Conservation (phyloP, 495 filamentous ascomycete genomes). For the Pseudomonodictys pantanalensis region DNA sequence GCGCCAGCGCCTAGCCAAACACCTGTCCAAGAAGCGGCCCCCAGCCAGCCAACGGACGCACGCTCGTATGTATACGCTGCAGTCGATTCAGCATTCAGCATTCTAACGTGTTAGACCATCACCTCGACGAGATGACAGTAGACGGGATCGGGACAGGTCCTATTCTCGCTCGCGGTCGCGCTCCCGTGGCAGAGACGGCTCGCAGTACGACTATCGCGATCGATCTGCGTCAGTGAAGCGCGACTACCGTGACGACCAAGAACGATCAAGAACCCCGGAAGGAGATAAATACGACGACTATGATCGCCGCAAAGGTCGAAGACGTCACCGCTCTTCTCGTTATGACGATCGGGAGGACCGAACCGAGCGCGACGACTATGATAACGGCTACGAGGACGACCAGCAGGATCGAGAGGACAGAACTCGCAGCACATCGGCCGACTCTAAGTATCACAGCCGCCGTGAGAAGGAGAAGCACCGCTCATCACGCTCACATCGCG, state of each 20-base stretch:
- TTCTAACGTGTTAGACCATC: background rate
- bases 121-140: conserved; percentile 23
- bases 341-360: conserved; percentile 48
- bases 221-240: conserved; percentile 47
- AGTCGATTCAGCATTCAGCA: background rate
- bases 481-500: conserved; percentile 45
- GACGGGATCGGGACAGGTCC: conserved; percentile 22
- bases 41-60: conserved; percentile 3
- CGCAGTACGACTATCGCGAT: conserved; percentile 38
- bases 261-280: conserved; percentile 53
- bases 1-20: background rate
- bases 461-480: conserved; percentile 47
- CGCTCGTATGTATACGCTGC: conserved; percentile 41
- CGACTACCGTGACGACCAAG: conserved; percentile 57
- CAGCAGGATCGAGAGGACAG: conserved; percentile 16
- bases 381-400: conserved; percentile 12
- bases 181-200: conserved; percentile 29
- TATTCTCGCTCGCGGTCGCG: conserved; percentile 9
- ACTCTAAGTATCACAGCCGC: conserved; percentile 42
- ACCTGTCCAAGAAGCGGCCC: conserved; percentile 9
- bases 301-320: conserved; percentile 49
- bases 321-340: conserved; percentile 45
- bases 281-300: conserved; percentile 47
- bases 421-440: conserved; percentile 38
- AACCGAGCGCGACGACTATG: conserved; percentile 15